These are phyloP conservation scores for Saccharomycopsis schoenii DNA, from an alignment of 805 yeast genomes.

Conservation along the genomic window DNA sequence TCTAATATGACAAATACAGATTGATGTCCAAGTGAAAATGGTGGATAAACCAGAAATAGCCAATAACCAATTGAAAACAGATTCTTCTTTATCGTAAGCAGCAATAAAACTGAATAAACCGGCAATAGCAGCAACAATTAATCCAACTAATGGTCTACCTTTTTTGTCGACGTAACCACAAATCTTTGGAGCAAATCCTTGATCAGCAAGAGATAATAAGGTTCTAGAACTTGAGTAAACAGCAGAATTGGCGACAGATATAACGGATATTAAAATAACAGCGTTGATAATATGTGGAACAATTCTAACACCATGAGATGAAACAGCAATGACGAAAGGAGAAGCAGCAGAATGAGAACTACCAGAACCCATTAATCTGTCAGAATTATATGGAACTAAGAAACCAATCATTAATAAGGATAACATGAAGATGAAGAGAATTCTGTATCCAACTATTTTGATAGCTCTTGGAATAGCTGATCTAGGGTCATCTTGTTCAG, in stretches of 20 bases:
- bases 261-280: constrained; percentile 51
- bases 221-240: constrained; percentile 41
- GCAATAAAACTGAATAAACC: constrained; percentile 62
- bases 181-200: constrained; percentile 49
- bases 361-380: constrained; percentile 34
- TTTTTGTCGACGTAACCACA: constrained; percentile 44
- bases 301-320: constrained; percentile 43
- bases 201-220: constrained; percentile 44
- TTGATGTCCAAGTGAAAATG: constrained; percentile 52
- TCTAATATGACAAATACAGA: constrained; percentile 47
- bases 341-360: constrained; percentile 40
- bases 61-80: constrained; percentile 55
- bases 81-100: constrained; percentile 45
- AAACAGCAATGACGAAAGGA: constrained; percentile 59
- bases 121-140: constrained; percentile 40
- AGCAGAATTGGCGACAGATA: constrained; percentile 50
- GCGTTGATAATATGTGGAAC: constrained; percentile 58
- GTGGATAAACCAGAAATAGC: constrained; percentile 55
- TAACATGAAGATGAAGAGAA: constrained; percentile 38
- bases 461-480: constrained; percentile 48
- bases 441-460: constrained; percentile 46
- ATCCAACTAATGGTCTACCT: constrained; percentile 54
- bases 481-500: constrained; percentile 45
- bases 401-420: constrained; percentile 40
- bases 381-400: constrained; percentile 42